Percentiles rank a stretch among this genome's conserved stretches.
These are phyloP conservation scores for Beta vulgaris DNA, from an alignment of 148 eudicot genomes.

Conservation along the genomic window DNA sequence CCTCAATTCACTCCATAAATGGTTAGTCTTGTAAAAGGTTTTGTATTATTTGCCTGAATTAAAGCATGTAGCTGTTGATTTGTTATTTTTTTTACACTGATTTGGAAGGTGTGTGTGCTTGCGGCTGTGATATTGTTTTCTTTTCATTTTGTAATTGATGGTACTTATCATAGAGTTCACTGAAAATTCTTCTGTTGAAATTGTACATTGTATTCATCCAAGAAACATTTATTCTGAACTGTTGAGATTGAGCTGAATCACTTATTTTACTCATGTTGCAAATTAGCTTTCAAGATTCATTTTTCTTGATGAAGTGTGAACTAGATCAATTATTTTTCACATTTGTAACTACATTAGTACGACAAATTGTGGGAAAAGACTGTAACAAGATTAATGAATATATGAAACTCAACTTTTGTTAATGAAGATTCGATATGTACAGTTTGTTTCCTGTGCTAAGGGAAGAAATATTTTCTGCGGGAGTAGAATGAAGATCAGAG, in stretches of 20 bases:
- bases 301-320: not conserved
- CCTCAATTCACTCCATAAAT: constrained; percentile 22
- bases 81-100: not conserved
- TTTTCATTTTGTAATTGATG: constrained; percentile 21
- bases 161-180: constrained; percentile 1
- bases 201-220: constrained; percentile 1
- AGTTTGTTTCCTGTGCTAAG: too few relatives aligned
- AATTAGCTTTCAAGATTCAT: not conserved
- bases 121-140: not conserved
- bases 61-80: constrained; percentile 10
- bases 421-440: not conserved
- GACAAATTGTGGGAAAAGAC: not conserved
- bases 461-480: too few relatives aligned
- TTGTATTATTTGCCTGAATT: constrained; percentile 33
- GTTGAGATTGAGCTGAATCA: not conserved
- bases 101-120: constrained; percentile 8
- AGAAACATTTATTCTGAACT: not conserved
- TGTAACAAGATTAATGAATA: not conserved
- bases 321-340: not conserved
- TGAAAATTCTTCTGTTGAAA: constrained; percentile 3
- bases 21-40: constrained; percentile 34
- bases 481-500: too few relatives aligned
- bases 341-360: not conserved
- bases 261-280: not conserved
- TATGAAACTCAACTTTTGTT: not conserved